Evolutionary conservation across 208 protist genomes (phyloP).

Genomic region (Trypanosoma boissoni): DNA sequence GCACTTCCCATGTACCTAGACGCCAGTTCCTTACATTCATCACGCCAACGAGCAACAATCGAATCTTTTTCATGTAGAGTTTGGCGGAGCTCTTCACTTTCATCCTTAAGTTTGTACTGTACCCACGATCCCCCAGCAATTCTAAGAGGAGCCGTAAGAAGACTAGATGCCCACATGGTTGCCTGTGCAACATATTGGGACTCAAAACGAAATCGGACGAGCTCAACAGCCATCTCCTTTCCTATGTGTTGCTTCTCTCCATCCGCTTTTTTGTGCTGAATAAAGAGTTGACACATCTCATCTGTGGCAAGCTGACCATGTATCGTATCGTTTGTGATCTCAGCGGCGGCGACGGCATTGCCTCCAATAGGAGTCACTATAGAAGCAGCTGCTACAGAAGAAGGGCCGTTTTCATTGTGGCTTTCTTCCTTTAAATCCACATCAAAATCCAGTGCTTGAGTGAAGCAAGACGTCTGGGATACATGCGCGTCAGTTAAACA

Average conservation of each 20-base stretch:
- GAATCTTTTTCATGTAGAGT: conserved; percentile 80
- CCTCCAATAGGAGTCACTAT: no score
- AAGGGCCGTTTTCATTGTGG: no score
- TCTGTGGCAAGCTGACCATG: no score
- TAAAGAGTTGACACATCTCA: no score
- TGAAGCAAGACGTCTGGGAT: no score
- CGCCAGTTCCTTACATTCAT: conserved; percentile 30
- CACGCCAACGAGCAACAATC: conserved; percentile 69
- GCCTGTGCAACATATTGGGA: conserved; percentile 50
- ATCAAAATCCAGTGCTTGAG: no score
- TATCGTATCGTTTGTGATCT: no score
- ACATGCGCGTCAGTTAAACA: no score
- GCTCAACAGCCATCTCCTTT: conserved; percentile 2
- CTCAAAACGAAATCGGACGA: conserved; percentile 3
- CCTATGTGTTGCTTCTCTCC: background rate
- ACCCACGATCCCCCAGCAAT: conserved; percentile 49
- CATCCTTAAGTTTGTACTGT: conserved; percentile 89
- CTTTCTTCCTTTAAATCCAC: no score
- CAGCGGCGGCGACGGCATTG: no score
- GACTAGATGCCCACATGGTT: conserved; percentile 61
- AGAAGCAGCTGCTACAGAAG: no score
- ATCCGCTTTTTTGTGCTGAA: background rate
- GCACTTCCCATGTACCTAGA: conserved; percentile 45
- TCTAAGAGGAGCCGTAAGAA: conserved; percentile 55
- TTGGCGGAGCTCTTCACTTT: conserved; percentile 64